These are phyloP conservation scores for Triangularia setosa DNA, from an alignment of 2,329 filamentous ascomycete genomes.

Conservation along the genomic window DNA sequence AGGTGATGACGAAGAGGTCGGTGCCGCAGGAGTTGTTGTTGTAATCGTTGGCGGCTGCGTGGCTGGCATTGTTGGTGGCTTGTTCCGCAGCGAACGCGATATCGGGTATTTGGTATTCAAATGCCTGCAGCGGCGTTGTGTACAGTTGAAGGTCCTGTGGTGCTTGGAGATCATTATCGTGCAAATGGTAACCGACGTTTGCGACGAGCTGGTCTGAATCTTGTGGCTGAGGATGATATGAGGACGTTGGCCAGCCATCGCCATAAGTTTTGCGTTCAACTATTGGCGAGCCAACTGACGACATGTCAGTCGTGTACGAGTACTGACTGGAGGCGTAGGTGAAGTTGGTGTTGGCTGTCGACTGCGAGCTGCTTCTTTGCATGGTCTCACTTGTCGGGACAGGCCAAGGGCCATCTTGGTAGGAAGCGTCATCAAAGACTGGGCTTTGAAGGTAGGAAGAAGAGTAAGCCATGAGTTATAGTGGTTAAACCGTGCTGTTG, in stretches of 20 bases:
- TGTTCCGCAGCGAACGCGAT: conserved; percentile 13
- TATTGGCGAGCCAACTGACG: neutral
- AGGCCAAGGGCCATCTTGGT: conserved; percentile 2
- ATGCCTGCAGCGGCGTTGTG: neutral
- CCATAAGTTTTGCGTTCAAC: neutral
- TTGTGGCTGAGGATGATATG: conserved; percentile 1
- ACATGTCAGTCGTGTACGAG: conserved; percentile 7
- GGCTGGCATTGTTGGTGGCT: conserved; percentile 8
- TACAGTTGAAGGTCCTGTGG: conserved; percentile 6
- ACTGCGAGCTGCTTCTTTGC: conserved; percentile 15
- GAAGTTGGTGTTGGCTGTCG: conserved; percentile 10
- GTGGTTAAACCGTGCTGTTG: conserved; percentile 10
- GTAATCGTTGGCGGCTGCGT: neutral
- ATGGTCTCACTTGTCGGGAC: conserved; percentile 8
- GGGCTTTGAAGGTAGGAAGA: neutral
- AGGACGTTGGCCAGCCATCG: neutral
- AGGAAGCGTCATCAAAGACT: neutral
- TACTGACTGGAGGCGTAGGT: conserved; percentile 3
- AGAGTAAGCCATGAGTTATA: neutral
- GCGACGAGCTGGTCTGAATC: conserved; percentile 9
- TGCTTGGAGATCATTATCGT: neutral
- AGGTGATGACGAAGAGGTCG: conserved; percentile 1
- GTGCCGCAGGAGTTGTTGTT: neutral
- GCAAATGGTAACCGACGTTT: conserved; percentile 14
- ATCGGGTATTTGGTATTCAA: conserved; percentile 1